A percentile compares a stretch with the other conserved stretches of the same genome.
Conservation (phyloP, 148 eudicot genomes). For the Oxyria digyna region DNA sequence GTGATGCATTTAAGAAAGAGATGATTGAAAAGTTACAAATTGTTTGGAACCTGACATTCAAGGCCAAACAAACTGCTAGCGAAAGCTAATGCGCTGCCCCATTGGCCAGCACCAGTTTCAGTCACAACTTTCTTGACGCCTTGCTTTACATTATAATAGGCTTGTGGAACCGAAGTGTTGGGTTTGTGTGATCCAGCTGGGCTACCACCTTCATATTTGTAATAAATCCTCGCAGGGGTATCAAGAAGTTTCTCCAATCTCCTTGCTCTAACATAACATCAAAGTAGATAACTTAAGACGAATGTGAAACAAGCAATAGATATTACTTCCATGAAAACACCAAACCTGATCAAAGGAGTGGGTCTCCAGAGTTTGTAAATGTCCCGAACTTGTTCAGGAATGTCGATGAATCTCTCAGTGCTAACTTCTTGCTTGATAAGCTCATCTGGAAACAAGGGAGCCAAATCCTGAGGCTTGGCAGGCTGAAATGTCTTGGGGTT, state of each 20-base stretch:
- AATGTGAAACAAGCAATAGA: neutral
- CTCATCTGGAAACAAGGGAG: slow-evolving; percentile 69
- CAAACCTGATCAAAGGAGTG: slow-evolving; percentile 86
- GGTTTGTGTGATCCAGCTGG: slow-evolving; percentile 98
- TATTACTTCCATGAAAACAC: neutral
- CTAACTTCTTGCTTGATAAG: slow-evolving; percentile 81
- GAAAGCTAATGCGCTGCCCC: slow-evolving; percentile 94
- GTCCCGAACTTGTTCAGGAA: slow-evolving; percentile 79
- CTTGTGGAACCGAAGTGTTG: slow-evolving; percentile 91
- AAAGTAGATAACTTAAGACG: neutral
- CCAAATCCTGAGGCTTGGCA: slow-evolving; percentile 59
- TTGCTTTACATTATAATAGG: slow-evolving; percentile 72
- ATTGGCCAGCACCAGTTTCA: slow-evolving; percentile 98
- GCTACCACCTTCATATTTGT: slow-evolving; percentile 93
- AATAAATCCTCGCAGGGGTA: slow-evolving; percentile 88
- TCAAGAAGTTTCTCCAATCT: slow-evolving; percentile 89
- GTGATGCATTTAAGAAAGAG: neutral
- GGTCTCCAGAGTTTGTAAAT: slow-evolving; percentile 88
- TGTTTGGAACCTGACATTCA: slow-evolving; percentile 61
- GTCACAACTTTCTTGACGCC: slow-evolving; percentile 86
- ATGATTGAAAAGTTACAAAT: neutral
- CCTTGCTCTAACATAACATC: slow-evolving; percentile 56
- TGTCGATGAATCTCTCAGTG: slow-evolving; percentile 52
- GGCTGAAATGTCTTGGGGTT: slow-evolving; percentile 76
- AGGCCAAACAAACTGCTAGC: slow-evolving; percentile 82